Conservation (phyloP, 352 stramenopile species). For the Peronospora farinosa region DNA sequence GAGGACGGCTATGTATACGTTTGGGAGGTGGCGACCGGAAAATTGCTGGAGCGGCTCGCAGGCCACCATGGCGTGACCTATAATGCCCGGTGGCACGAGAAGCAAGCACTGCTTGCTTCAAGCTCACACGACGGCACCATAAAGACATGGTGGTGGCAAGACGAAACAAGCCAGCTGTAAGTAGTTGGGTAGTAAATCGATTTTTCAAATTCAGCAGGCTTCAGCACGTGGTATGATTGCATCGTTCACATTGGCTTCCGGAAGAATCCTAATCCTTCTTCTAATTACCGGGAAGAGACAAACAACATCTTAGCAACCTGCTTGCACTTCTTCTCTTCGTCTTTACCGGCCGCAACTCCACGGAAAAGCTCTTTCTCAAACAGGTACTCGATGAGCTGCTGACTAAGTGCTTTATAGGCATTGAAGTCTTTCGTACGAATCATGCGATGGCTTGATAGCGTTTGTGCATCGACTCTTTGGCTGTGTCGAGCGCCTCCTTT, state of each 20-base stretch:
- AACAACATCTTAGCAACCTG: conserved; percentile 31
- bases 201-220: conserved; percentile 6
- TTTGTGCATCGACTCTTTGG: conserved; percentile 33
- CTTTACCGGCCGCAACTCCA: conserved; percentile 10
- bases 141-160: conserved; percentile 86
- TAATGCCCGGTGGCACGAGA: conserved; percentile 83
- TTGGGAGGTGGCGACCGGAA: conserved; percentile 84
- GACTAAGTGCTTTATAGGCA: conserved; percentile 42
- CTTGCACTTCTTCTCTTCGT: conserved; percentile 34
- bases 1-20: conserved; percentile 83
- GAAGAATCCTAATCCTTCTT: conserved; percentile 67
- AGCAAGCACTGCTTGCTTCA: conserved; percentile 75
- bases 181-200: conserved; percentile 3
- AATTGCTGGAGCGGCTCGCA: conserved; percentile 73
- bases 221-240: conserved; percentile 19
- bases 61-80: conserved; percentile 78
- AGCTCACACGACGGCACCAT: conserved; percentile 86
- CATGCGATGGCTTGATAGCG: conserved; percentile 49
- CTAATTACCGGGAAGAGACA: conserved; percentile 70
- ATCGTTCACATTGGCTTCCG: conserved; percentile 40
- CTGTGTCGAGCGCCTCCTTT: conserved; percentile 15
- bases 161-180: conserved; percentile 36
- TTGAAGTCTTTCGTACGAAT: conserved; percentile 38
- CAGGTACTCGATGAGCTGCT: conserved; percentile 59
- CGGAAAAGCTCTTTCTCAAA: conserved; percentile 33